Percentiles rank a stretch among this genome's conserved stretches.
phyloP scores from a whole-genome alignment of 306 rosid species.

The Rosa multiflora region DNA sequence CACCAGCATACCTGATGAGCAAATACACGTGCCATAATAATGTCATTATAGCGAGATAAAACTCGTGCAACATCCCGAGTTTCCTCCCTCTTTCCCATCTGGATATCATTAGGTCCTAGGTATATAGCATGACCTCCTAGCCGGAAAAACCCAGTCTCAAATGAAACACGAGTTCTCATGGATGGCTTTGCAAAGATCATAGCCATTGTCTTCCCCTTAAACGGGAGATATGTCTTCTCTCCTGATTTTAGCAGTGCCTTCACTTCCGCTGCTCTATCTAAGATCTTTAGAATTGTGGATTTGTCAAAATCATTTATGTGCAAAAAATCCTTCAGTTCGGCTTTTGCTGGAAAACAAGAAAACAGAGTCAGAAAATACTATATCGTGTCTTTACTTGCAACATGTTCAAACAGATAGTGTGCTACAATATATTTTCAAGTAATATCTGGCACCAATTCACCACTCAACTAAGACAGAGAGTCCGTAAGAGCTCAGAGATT shows the following conservation, averaged over 20 bases:
- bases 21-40: constrained; percentile 94
- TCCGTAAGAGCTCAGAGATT: not conserved
- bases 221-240: constrained; percentile 74
- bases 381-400: not conserved
- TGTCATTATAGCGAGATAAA: constrained; percentile 77
- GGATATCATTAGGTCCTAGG: constrained; percentile 92
- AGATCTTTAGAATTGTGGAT: constrained; percentile 67
- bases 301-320: constrained; percentile 82
- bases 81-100: constrained; percentile 98
- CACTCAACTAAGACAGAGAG: not conserved
- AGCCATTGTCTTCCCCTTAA: constrained; percentile 90
- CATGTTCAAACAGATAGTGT: not conserved
- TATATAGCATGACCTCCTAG: constrained; percentile 93
- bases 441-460: not conserved
- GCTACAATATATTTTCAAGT: not conserved
- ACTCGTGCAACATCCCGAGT: constrained; percentile 93
- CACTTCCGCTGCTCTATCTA: constrained; percentile 78
- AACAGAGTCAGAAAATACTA: not conserved
- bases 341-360: constrained; percentile 37
- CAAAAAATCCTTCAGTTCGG: constrained; percentile 69
- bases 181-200: constrained; percentile 98
- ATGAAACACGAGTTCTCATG: constrained; percentile 93
- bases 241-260: constrained; percentile 83
- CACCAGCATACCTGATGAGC: constrained; percentile 90
- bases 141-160: constrained; percentile 84